Evolutionary conservation across 2,329 filamentous ascomycete genomes (phyloP), one percentile per base, ranked within the genome.

Genomic region (Colletotrichum tabaci): DNA sequence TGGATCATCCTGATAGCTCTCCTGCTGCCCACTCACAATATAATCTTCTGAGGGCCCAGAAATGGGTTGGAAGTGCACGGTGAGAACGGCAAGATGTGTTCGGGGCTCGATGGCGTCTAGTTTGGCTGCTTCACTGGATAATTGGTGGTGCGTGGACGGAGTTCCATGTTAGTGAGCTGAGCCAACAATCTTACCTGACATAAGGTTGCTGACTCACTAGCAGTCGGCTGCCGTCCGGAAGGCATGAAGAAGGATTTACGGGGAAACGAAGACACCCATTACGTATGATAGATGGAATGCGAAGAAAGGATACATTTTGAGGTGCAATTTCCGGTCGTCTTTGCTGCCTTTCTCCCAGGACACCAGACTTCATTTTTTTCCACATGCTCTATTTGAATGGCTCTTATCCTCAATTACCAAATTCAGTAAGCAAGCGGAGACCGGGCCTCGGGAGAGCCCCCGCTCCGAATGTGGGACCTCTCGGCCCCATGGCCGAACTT

Each of bases 11-110:
- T 64, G 26, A 38, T 61, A 1, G n/a, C 50, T 5, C 58, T 67
- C 18, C 66, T 64, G 55, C 66, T 49, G 60, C 71, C 67, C 49
- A 67, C 63, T n/a, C 67, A 50, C 35, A 40, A 46, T 4, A 9
- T 30, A 2, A 26, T 46, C 2, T 30, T 13, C 23, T 46, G 16
- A 44, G 21, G 44, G 8, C 18, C 4, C 12, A n/a, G 4, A 18
- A 40, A 46, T 0, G 4, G 1, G 13, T 13, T 26, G n/a, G 5
- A 15, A n/a, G 16, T 38, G 12, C 9, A 23, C 4, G 16, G 35
- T 2, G 8, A 26, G 6, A 4, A 38, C 18, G 16, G 3, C 23
- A 16, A 40, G 2, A 35, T 35, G 30, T 35, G 8, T 35, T 9
- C 8, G 30, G 30, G 8, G 9, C 9, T 8, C 30, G 30, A 35